Base-by-base conservation (phyloP, 192 early-diverging fungal genomes). In the Coemansia sp. region DNA sequence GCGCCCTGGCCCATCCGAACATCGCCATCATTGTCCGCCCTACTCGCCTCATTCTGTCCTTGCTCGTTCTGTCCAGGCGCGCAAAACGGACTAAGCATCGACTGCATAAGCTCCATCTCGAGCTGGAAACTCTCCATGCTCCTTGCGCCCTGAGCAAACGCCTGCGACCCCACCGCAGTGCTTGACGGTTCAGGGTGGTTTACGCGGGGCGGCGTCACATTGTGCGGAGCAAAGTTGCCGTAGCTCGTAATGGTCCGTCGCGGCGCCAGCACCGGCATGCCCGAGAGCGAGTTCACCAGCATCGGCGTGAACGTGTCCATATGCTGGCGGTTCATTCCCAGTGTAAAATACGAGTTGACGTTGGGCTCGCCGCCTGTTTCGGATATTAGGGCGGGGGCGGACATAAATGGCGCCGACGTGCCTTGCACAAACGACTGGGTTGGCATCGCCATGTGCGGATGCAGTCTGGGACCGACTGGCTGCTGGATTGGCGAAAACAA, bases 51-150 rank as follows among this genome's bases (percentile, higher is more conserved):
- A 24, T 12, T 15, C 38, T 21, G 21, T 14, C 40, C 40, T 44
- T 12, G 31, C n/a, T 54, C 28, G 52, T 61, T 26, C 60, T 34
- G 38, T 7, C 56, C 55, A 9, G 55, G 60, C 60, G 56, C 31
- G 51, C 62, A 80, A 21, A 71, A 58, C 20, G 75, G 63, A 26
- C 47, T 66, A 6, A 80, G 63, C 59, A 80, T 66, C 48, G 64
- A 61, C 5, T 71, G 64, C 77, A 80, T 68, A 31, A 80, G 10
- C 59, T 80, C 71, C 65, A 80, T 71, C 7, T 66, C 62, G 25
- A 73, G 67, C 44, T 59, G 59, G 17, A 69, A 28, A 6, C 37
- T 64, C n/a, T 68, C 64, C 20, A 36, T 17, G 31, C 26, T 28
- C 9, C 15, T 2, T 5, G 46, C 31, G 47, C 47, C 59, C 17